These are phyloP conservation scores for Tilletia indica DNA, from an alignment of 1,284 basidiomycete genomes.

Conservation along the genomic window DNA sequence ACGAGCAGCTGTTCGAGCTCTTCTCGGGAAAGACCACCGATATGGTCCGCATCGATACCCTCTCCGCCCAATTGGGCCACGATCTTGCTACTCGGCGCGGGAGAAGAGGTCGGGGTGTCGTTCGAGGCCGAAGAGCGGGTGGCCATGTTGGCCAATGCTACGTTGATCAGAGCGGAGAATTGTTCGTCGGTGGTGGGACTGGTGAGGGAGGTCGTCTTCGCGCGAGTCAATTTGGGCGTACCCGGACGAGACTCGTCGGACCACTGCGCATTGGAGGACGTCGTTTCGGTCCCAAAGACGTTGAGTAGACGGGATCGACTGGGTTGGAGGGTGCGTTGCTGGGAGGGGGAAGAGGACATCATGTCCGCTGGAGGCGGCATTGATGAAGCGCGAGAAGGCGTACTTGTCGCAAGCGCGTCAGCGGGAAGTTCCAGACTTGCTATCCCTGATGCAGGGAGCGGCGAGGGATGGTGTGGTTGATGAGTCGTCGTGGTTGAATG, in stretches of 20 bases:
- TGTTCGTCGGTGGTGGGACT: conserved; percentile 12
- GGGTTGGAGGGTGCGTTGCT: conserved; percentile 4
- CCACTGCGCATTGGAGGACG: neutral
- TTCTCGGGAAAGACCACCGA: conserved; percentile 37
- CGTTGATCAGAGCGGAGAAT: conserved; percentile 8
- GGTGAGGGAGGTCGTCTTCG: neutral
- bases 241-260: neutral
- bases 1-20: conserved; percentile 44
- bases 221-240: neutral
- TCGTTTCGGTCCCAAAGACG: conserved; percentile 1
- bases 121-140: neutral
- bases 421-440: neutral
- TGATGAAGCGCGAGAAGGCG: neutral
- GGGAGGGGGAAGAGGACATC: neutral
- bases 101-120: neutral
- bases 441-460: neutral
- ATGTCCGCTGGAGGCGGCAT: neutral
- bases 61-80: neutral
- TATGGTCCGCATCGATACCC: conserved; percentile 30
- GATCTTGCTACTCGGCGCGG: neutral
- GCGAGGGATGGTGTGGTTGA: neutral
- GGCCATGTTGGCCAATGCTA: conserved; percentile 9
- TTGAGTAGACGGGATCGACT: conserved; percentile 9
- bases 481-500: neutral
- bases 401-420: conserved; percentile 10